Percentiles rank a stretch among this genome's conserved stretches.
These are phyloP conservation scores for Physcia stellaris DNA, from an alignment of 495 filamentous ascomycete genomes.

Conservation along the genomic window DNA sequence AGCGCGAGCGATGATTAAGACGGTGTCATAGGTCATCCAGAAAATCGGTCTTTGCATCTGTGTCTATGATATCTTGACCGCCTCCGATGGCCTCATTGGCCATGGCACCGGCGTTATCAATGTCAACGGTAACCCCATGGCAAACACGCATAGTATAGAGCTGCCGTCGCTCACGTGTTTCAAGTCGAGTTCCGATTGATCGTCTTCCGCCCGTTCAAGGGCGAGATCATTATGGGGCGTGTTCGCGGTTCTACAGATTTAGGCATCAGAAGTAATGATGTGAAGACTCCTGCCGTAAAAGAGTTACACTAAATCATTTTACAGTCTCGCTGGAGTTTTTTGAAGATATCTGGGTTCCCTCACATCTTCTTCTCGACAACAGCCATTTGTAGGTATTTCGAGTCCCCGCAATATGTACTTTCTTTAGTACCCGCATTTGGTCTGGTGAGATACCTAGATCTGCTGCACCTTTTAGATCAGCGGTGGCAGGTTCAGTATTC, in stretches of 20 bases:
- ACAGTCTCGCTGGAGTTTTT: slow-evolving; percentile 79
- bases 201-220: slow-evolving; percentile 91
- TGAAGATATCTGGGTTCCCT: slow-evolving; percentile 72
- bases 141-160: not conserved
- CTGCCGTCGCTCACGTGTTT: not conserved
- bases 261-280: slow-evolving; percentile 68
- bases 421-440: not conserved
- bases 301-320: slow-evolving; percentile 1
- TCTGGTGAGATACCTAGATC: not conserved
- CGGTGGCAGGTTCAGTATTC: too few species aligned
- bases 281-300: slow-evolving; percentile 1
- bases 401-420: slow-evolving; percentile 1
- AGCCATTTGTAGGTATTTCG: slow-evolving; percentile 50
- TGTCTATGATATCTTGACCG: slow-evolving; percentile 72
- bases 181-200: slow-evolving; percentile 68
- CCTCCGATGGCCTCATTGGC: slow-evolving; percentile 84
- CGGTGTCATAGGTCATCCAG: slow-evolving; percentile 49
- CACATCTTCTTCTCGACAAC: slow-evolving; percentile 52
- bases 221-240: slow-evolving; percentile 70
- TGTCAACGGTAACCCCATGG: slow-evolving; percentile 55
- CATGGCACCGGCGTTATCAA: slow-evolving; percentile 81
- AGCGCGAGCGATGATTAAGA: not conserved
- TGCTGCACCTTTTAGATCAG: not conserved
- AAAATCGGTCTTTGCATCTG: slow-evolving; percentile 87
- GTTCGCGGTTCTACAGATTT: slow-evolving; percentile 56